Evolutionary conservation across 2,329 filamentous ascomycete species (phyloP).

Genomic region (Orbilia quercus): DNA sequence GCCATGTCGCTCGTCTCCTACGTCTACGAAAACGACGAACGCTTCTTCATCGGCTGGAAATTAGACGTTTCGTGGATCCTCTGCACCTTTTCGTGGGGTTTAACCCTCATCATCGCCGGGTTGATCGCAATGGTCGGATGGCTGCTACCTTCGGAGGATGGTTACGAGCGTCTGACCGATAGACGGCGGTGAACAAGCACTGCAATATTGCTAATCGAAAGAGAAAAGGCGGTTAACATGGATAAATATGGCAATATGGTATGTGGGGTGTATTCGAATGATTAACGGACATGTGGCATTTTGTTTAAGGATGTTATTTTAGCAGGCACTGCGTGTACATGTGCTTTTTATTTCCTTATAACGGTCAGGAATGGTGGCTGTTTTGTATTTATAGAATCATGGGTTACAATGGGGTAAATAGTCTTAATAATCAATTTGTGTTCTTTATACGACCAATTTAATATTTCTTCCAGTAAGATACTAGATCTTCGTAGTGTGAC

Average conservation of each 20-base stretch:
- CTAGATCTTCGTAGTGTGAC: too few relatives aligned
- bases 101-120: conserved; percentile 55
- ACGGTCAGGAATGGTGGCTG: too few relatives aligned
- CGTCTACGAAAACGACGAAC: conserved; percentile 59
- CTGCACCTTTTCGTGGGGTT: conserved; percentile 58
- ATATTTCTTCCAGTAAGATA: too few relatives aligned
- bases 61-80: conserved; percentile 59
- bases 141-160: conserved; percentile 58
- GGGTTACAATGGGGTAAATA: too few relatives aligned
- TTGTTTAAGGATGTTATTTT: neutral
- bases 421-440: too few relatives aligned
- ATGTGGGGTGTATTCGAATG: neutral
- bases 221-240: too few relatives aligned
- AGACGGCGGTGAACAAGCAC: conserved; percentile 5
- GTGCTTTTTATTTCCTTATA: neutral
- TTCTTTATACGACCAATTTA: too few relatives aligned
- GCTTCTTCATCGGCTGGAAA: conserved; percentile 60
- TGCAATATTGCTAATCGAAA: too few relatives aligned
- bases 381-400: too few relatives aligned
- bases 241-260: neutral
- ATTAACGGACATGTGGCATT: neutral
- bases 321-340: neutral
- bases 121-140: conserved; percentile 56
- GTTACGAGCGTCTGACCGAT: conserved; percentile 57
- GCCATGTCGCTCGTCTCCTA: conserved; percentile 58